Base-by-base conservation (phyloP, 1,284 basidiomycete species). In the Sanghuangporus weigelae region DNA sequence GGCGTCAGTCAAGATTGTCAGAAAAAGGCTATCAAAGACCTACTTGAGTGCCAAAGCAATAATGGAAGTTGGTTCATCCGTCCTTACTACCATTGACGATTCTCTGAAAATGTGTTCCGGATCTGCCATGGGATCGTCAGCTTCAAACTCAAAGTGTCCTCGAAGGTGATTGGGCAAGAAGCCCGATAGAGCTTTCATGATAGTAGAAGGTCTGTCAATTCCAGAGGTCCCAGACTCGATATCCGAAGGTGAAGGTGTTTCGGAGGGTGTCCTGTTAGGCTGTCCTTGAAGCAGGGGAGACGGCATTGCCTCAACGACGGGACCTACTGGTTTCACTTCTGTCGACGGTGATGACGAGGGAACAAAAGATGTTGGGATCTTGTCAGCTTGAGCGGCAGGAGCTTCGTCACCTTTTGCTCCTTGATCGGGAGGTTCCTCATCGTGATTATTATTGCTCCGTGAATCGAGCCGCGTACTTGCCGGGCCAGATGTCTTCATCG, bases 61-160 rank as follows among this genome's bases (percentile, higher is more conserved):
- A 70, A 99, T 97, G 8, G 95, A 98, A 0, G 95, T 98, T 2
- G 97, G 97, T 74, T 99, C 97, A 73, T 98, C 96, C 56, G 96
- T 96, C 23, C 97, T 86, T 31, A 99, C 92, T 57, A 98, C 89
- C 83, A 98, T 96, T 1, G 90, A 89, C 14, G 94, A 96, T 72
- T 98, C 96, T 36, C 93, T 85, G 75, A 98, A 98, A 57, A 99
- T 90, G 71, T 97, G 95, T 70, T 96, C 95, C 3, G 88, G 88
- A 71, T 92, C 88, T 62, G 82, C 81, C 74, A 86, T 81, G 3
- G 83, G 81, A 69, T 91, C 89, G 35, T 90, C 87, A 11, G 67
- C 73, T 63, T 89, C 87, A 35, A 82, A 70, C 19, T 83, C 79
- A 58, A 77, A 70, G 26, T 82, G 81, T 63, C 63, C 66, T 8